Base-by-base conservation (phyloP, 768 basidiomycete species). In the Pisolithus orientalis region DNA sequence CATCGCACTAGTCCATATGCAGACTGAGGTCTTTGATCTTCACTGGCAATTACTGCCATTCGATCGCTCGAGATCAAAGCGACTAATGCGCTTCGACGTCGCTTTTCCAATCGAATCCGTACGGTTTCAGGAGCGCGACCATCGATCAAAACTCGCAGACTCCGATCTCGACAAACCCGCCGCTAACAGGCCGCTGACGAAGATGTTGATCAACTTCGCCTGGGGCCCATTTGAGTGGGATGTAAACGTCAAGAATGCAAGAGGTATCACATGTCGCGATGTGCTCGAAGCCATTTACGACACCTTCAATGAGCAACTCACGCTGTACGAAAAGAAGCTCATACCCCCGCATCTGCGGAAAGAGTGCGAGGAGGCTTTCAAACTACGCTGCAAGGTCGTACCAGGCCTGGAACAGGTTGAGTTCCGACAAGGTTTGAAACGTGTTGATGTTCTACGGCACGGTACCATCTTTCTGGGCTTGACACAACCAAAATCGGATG, bases 251-350 rank as follows among this genome's bases (percentile, higher is more conserved):
- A 70, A 72, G 45, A 71, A 75, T 37, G 47, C 66, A 21, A 63
- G 63, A 39, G 76, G 77, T 11, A 69, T 85, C 51, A 67, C 75
- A 13, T 78, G 80, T 58, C 71, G 77, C 24, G 83, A 86, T 48
- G 74, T 87, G 32, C 82, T 84, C 60, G 64, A 75, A 50, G 78
- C 75, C 9, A 82, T 87, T 27, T 75, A 80, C 59, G 72, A 77
- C 40, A 65, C 72, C 5, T 80, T 76, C 54, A 64, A 74, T 44
- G 63, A 68, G 37, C 71, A 69, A 7, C 66, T 85, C 61, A 75
- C 76, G 1, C 57, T 59, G 24, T 68, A 73, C 32, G 82, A 85
- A 31, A 70, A 68, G 51, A 58, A 71, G 52, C 66, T 68, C 24
- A 58, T 67, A 52, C 53, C 51, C 40, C 50, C 60, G 39, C 61